Percentiles rank a stretch among this genome's conserved stretches.
These are phyloP conservation scores for Incumbomyces delicatus DNA, from an alignment of 2,329 filamentous ascomycete genomes.

Conservation along the genomic window DNA sequence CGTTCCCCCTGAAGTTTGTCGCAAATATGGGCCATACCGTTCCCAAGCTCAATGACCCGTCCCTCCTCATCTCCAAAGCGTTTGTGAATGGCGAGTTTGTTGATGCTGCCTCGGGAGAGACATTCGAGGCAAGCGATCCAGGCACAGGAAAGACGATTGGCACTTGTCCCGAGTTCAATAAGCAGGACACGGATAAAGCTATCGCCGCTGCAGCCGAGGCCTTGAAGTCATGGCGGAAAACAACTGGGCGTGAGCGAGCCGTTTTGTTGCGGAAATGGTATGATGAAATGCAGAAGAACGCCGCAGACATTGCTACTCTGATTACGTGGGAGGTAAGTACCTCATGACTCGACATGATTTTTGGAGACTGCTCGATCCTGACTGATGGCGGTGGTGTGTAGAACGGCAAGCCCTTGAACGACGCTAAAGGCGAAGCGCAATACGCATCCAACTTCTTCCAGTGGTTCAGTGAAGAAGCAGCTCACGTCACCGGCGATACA, in stretches of 20 bases:
- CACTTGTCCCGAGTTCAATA: constrained; percentile 69
- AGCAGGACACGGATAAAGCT: constrained; percentile 66
- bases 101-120: constrained; percentile 73
- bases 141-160: constrained; percentile 73
- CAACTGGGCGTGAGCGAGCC: constrained; percentile 50
- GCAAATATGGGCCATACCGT: constrained; percentile 19
- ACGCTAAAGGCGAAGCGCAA: constrained; percentile 49
- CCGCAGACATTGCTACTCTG: constrained; percentile 54
- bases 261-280: constrained; percentile 58
- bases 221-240: constrained; percentile 50
- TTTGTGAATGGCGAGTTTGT: constrained; percentile 95
- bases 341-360: not conserved
- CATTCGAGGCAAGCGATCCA: constrained; percentile 83
- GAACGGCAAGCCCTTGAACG: constrained; percentile 51
- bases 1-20: constrained; percentile 11
- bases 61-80: constrained; percentile 71
- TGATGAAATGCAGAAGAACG: constrained; percentile 55
- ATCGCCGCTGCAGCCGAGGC: constrained; percentile 75
- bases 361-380: no score
- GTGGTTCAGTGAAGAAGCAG: constrained; percentile 56
- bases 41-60: constrained; percentile 58
- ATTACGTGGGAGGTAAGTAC: constrained; percentile 43
- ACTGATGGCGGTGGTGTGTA: no score
- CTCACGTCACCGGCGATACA: constrained; percentile 49
- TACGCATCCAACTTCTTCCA: constrained; percentile 53